Percentiles rank a stretch among this genome's conserved stretches.
Evolutionary conservation across 1,284 basidiomycete genomes (phyloP).

Genomic region (Ganoderma lucidum): DNA sequence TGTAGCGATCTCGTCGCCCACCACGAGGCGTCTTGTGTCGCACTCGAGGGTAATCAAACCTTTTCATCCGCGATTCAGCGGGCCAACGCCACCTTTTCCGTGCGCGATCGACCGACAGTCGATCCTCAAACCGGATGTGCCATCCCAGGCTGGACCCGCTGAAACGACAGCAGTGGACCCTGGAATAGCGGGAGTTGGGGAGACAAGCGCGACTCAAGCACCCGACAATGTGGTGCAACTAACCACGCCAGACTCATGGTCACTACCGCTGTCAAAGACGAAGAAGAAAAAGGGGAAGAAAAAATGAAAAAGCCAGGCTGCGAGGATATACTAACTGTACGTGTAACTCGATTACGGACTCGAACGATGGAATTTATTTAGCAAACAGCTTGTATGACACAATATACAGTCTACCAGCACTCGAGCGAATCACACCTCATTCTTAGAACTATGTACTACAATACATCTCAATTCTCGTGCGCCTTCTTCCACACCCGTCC

Average conservation of each 20-base stretch:
- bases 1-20: neutral
- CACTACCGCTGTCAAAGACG: too few species aligned
- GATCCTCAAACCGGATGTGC: neutral
- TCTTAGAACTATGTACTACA: neutral
- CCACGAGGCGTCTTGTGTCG: neutral
- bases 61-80: neutral
- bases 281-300: too few species aligned
- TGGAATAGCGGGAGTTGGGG: neutral
- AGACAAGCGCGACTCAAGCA: too few species aligned
- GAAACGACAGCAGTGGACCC: neutral
- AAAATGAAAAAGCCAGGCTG: too few species aligned
- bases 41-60: neutral
- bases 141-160: neutral
- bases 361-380: too few species aligned
- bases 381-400: too few species aligned
- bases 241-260: too few species aligned
- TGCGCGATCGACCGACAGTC: neutral
- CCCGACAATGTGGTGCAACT: neutral
- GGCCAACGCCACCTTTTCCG: neutral
- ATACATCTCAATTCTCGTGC: constrained; percentile 14
- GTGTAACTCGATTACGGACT: too few species aligned
- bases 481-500: constrained; percentile 47
- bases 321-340: too few species aligned
- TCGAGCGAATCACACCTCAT: too few species aligned
- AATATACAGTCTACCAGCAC: too few species aligned